Base-by-base conservation (phyloP, 768 basidiomycete species). In the Trametes maxima region DNA sequence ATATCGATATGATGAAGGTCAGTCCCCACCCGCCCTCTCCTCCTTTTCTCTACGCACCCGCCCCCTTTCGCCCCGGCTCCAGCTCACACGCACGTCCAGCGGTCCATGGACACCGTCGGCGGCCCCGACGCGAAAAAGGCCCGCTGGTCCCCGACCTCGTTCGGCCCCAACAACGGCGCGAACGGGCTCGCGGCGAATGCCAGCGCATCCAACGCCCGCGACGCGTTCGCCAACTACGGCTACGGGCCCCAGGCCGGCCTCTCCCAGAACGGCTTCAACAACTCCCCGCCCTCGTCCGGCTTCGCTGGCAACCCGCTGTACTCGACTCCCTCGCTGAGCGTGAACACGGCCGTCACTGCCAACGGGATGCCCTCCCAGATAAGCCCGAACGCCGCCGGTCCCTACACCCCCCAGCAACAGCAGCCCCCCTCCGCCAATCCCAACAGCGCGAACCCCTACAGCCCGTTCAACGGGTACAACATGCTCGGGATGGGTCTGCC, bases 1-100 rank as follows among this genome's bases (percentile, higher is more conserved):
- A 92, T 72, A 79, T 92, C 83, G 90, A 93, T 76, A 92, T 93
- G 90, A 92, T 92, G 90, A 93, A 93, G 89, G 91, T 88, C 37
- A 16, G 79, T 4, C 14, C 47, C 37, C 62, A 39, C 21, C 40
- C 53, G 16, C 11, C 2, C n/a, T 45, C 37, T 12, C 40, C 54
- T 24, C 13, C 44, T 47, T 11, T 39, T 24, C 21, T 50, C 45
- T 28, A 54, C 19, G 46, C 28, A 14, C 25, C 48, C 28, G 14
- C 24, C 10, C 36, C 49, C 42, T 2, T 17, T 36, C n/a, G 35
- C 10, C 35, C 17, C 35, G 11, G n/a, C 17, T 14, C 24, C 3
- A 33, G 57, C 57, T 49, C 50, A 50, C 61, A 37, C 2, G n/a
- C 25, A 42, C 35, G 43, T 42, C 12, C 75, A 94, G 92, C 87